Conservation (phyloP, 2,329 filamentous ascomycete genomes). For the Colletotrichum higginsianum region DNA sequence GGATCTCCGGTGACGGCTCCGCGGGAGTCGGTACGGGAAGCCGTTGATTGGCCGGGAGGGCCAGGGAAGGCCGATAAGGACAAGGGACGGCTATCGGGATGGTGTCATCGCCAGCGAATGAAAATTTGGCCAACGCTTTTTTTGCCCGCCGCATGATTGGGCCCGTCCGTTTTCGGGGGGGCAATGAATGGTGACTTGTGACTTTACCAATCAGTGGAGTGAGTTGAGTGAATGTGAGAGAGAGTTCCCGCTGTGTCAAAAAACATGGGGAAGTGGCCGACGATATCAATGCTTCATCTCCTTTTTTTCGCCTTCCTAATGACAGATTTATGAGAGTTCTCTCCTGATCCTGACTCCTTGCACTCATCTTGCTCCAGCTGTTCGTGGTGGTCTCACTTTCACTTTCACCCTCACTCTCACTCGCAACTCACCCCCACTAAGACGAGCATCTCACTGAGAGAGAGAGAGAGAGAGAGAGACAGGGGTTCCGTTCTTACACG, state of each 20-base stretch:
- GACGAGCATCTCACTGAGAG: background rate
- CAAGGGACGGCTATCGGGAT: slow-evolving; percentile 40
- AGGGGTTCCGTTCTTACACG: slow-evolving; percentile 22
- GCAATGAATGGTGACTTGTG: background rate
- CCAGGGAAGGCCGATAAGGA: slow-evolving; percentile 30
- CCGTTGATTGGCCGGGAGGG: slow-evolving; percentile 42
- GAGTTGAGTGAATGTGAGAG: background rate
- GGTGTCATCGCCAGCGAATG: slow-evolving; percentile 42
- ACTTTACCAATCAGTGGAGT: background rate
- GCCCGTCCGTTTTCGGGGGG: slow-evolving; percentile 22
- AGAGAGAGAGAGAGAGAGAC: slow-evolving; percentile 1
- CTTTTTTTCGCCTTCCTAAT: background rate
- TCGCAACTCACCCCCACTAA: slow-evolving; percentile 5
- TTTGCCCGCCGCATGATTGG: slow-evolving; percentile 40
- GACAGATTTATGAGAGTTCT: background rate
- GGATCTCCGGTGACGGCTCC: slow-evolving; percentile 42
- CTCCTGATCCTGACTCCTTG: background rate
- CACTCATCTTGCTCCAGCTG: background rate
- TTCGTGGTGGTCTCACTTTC: background rate
- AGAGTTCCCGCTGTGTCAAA: background rate
- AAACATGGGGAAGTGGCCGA: slow-evolving; percentile 1
- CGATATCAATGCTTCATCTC: slow-evolving; percentile 7
- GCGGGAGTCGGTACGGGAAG: slow-evolving; percentile 38
- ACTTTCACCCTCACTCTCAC: background rate
- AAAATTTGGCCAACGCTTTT: slow-evolving; percentile 35